Conservation (phyloP, 495 filamentous ascomycete species). For the Penicillium fimorum region DNA sequence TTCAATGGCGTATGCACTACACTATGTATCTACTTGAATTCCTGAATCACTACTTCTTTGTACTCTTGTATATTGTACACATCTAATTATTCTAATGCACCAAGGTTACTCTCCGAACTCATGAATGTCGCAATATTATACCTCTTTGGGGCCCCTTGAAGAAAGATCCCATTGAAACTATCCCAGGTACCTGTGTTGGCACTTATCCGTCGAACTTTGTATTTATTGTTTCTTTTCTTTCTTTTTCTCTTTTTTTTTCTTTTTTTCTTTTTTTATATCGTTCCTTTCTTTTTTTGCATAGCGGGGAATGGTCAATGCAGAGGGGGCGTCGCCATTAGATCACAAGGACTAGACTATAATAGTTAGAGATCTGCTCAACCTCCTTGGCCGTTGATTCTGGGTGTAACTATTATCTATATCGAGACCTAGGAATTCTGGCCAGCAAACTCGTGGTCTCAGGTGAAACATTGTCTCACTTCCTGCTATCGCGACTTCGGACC, state of each 20-base stretch:
- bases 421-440: no score
- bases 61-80: no score
- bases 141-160: background rate
- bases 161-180: background rate
- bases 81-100: no score
- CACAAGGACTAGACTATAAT: background rate
- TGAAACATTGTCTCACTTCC: background rate
- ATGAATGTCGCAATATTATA: background rate
- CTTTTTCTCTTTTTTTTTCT: constrained; percentile 14
- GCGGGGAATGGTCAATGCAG: constrained; percentile 19
- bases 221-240: constrained; percentile 13
- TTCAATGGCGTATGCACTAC: no score
- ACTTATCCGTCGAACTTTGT: constrained; percentile 16
- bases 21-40: no score
- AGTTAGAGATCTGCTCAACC: background rate
- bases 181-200: background rate
- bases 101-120: background rate
- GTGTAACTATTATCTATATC: background rate
- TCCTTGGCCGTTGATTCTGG: background rate
- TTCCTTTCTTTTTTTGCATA: constrained; percentile 10
- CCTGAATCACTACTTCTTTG: no score
- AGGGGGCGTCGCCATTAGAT: background rate
- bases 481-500: background rate
- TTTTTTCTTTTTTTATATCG: constrained; percentile 11
- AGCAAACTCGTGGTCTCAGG: background rate